Percentiles rank a stretch among this genome's conserved stretches.
These are phyloP conservation scores for Pythium pectinolyticum DNA, from an alignment of 352 stramenopile genomes.

Conservation along the genomic window DNA sequence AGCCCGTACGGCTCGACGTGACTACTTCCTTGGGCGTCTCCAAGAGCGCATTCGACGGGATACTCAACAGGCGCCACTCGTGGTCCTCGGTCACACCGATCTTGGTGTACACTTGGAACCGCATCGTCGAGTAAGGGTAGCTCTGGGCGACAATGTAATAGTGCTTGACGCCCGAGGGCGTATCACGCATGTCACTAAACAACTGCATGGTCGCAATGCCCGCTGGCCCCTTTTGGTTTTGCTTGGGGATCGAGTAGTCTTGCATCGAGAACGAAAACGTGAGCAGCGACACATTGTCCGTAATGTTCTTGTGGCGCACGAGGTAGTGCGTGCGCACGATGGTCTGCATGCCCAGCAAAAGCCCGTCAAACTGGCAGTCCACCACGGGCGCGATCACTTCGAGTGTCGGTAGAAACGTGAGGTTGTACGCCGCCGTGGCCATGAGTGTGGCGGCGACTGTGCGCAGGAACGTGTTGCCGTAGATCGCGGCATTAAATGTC, in stretches of 20 bases:
- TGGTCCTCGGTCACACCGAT: neutral
- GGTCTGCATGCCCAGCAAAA: conserved; percentile 14
- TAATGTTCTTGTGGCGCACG: conserved; percentile 17
- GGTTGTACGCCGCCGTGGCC: conserved; percentile 34
- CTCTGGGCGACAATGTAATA: conserved; percentile 19
- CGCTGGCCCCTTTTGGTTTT: conserved; percentile 12
- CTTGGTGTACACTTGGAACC: conserved; percentile 19
- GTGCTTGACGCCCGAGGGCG: neutral
- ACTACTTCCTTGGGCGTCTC: conserved; percentile 3
- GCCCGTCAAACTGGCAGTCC: conserved; percentile 36
- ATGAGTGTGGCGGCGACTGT: conserved; percentile 26
- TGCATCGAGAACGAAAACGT: conserved; percentile 21
- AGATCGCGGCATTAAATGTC: conserved; percentile 1
- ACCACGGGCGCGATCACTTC: conserved; percentile 47
- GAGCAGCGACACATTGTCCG: conserved; percentile 23
- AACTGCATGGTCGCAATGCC: conserved; percentile 20
- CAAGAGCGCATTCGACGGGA: neutral
- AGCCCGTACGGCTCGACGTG: conserved; percentile 7
- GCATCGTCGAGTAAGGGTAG: conserved; percentile 22
- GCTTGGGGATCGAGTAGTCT: conserved; percentile 20
- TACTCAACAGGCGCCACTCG: conserved; percentile 13
- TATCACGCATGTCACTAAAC: conserved; percentile 20
- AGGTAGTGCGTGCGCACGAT: conserved; percentile 17
- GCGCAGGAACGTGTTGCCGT: conserved; percentile 35
- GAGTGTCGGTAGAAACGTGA: conserved; percentile 27